Percentiles rank a stretch among this genome's conserved stretches.
phyloP scores from a whole-genome alignment of 768 basidiomycete genomes.

The Phylloporus scabripes region DNA sequence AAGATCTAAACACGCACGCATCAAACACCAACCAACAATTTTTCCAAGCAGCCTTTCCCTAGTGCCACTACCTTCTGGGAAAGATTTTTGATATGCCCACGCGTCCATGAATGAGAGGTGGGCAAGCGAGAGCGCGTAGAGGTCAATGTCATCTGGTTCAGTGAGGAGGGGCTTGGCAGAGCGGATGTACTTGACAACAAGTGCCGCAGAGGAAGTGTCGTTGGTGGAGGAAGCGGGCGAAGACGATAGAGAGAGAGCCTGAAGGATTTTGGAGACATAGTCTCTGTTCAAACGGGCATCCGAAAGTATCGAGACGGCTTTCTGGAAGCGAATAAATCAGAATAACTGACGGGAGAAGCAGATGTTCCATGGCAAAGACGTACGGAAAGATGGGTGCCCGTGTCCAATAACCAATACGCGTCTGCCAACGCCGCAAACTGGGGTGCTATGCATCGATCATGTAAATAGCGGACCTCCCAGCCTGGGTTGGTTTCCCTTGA shows the following conservation, averaged over 20 bases:
- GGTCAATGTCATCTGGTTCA: slow-evolving; percentile 63
- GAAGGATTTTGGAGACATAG: slow-evolving; percentile 72
- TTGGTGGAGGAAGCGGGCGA: slow-evolving; percentile 35
- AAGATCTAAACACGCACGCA: slow-evolving; percentile 44
- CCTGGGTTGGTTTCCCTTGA: slow-evolving; percentile 36
- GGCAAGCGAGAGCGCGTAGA: slow-evolving; percentile 64
- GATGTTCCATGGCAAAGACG: slow-evolving; percentile 23
- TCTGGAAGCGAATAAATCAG: slow-evolving; percentile 32
- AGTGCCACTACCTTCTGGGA: slow-evolving; percentile 51
- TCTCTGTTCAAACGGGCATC: slow-evolving; percentile 73
- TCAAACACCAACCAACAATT: slow-evolving; percentile 62
- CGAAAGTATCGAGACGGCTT: slow-evolving; percentile 65
- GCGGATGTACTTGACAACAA: slow-evolving; percentile 69
- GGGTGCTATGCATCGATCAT: slow-evolving; percentile 60
- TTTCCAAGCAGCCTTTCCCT: slow-evolving; percentile 52
- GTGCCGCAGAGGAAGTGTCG: slow-evolving; percentile 17
- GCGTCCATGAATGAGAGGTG: slow-evolving; percentile 62
- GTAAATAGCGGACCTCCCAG: slow-evolving; percentile 38
- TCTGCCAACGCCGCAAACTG: slow-evolving; percentile 73
- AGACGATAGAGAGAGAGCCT: slow-evolving; percentile 42
- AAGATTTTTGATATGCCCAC: slow-evolving; percentile 71
- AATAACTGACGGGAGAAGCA: not conserved
- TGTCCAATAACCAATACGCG: slow-evolving; percentile 82
- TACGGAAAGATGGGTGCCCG: slow-evolving; percentile 59
- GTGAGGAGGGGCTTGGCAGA: slow-evolving; percentile 68